Percentiles rank a stretch among this genome's conserved stretches.
phyloP scores from a whole-genome alignment of 306 rosid genomes.

The Lathyrus aphaca region DNA sequence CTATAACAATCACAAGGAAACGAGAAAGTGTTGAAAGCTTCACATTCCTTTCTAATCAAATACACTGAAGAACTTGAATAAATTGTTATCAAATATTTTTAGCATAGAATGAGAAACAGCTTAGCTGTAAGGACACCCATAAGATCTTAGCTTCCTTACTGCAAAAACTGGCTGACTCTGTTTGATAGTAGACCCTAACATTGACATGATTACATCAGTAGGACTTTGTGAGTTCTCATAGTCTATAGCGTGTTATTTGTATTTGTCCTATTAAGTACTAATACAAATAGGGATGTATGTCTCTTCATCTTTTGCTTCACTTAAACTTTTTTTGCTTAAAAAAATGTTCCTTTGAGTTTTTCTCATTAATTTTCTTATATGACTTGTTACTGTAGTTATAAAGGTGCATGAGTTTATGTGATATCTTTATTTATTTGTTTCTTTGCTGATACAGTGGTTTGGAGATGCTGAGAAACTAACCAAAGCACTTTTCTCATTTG shows the following conservation, averaged over 20 bases:
- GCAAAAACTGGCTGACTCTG: background rate
- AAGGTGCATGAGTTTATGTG: constrained; percentile 11
- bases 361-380: background rate
- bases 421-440: constrained; percentile 31
- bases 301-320: no score
- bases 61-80: background rate
- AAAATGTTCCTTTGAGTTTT: background rate
- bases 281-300: background rate
- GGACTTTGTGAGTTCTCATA: background rate
- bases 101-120: constrained; percentile 4
- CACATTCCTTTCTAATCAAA: background rate
- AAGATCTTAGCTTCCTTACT: background rate
- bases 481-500: constrained; percentile 95
- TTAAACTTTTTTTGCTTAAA: no score
- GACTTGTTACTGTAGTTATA: background rate
- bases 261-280: background rate
- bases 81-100: background rate
- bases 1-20: constrained; percentile 3
- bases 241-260: constrained; percentile 13
- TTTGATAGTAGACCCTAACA: constrained; percentile 6
- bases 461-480: constrained; percentile 99
- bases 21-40: background rate
- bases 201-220: background rate
- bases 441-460: constrained; percentile 75
- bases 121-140: constrained; percentile 6